Evolutionary conservation across 805 yeast species (phyloP).

Genomic region (Wickerhamiella azyma): DNA sequence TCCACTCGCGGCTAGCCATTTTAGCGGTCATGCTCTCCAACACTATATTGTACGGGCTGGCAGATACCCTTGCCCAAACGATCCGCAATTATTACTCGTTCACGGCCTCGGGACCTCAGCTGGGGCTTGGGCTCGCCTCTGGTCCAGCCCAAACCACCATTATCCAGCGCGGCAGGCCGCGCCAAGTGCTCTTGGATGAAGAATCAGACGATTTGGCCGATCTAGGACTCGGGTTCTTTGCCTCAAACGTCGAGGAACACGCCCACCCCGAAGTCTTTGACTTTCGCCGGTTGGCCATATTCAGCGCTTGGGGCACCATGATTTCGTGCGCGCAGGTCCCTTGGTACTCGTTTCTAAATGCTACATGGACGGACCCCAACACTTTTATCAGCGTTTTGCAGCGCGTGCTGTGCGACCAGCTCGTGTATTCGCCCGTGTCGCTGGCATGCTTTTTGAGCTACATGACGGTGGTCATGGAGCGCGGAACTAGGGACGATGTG

Average conservation of each 20-base stretch:
- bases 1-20: slow-evolving; percentile 49
- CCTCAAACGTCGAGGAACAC: slow-evolving; percentile 7
- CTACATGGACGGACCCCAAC: slow-evolving; percentile 63
- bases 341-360: slow-evolving; percentile 77
- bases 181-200: slow-evolving; percentile 24
- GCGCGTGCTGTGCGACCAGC: slow-evolving; percentile 79
- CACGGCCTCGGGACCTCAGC: slow-evolving; percentile 13
- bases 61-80: slow-evolving; percentile 81
- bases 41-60: slow-evolving; percentile 70
- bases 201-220: slow-evolving; percentile 21
- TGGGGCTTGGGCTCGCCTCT: too few species aligned
- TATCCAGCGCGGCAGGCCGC: slow-evolving; percentile 24
- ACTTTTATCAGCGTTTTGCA: slow-evolving; percentile 64
- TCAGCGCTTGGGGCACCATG: slow-evolving; percentile 75
- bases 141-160: slow-evolving; percentile 10
- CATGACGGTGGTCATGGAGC: slow-evolving; percentile 69
- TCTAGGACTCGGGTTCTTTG: slow-evolving; percentile 17
- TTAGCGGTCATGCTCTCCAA: slow-evolving; percentile 74
- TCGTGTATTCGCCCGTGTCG: slow-evolving; percentile 78
- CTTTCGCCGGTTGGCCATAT: slow-evolving; percentile 60
- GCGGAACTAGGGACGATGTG: slow-evolving; percentile 52
- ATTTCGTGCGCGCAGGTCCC: slow-evolving; percentile 73
- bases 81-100: slow-evolving; percentile 31
- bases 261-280: slow-evolving; percentile 33
- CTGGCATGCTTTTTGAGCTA: slow-evolving; percentile 69